Evolutionary conservation across 768 basidiomycete genomes (phyloP).

Genomic region (Lentinula guzmanii): DNA sequence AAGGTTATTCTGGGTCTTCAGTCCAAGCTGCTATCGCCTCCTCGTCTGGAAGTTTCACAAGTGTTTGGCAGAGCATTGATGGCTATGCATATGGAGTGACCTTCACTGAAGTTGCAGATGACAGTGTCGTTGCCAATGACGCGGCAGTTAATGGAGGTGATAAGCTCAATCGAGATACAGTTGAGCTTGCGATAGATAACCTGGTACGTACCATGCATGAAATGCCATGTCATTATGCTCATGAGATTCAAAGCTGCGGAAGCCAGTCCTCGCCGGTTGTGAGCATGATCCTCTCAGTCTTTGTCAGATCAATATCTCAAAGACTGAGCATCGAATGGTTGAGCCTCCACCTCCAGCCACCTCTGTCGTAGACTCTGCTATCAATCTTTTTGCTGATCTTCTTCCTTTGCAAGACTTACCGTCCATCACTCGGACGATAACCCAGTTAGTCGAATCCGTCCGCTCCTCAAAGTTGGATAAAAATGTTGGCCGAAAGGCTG

Average conservation of each 20-base stretch:
- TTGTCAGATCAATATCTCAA: slow-evolving; percentile 44
- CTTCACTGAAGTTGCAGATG: slow-evolving; percentile 48
- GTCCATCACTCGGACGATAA: slow-evolving; percentile 47
- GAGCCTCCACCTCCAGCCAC: slow-evolving; percentile 76
- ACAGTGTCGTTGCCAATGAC: slow-evolving; percentile 28
- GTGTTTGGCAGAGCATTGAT: slow-evolving; percentile 82
- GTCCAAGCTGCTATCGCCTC: slow-evolving; percentile 91
- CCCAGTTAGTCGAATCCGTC: slow-evolving; percentile 56
- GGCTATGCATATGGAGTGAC: slow-evolving; percentile 93
- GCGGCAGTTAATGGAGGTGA: slow-evolving; percentile 31
- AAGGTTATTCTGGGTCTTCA: slow-evolving; percentile 74
- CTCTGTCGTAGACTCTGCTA: slow-evolving; percentile 80
- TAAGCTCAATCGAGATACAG: slow-evolving; percentile 65
- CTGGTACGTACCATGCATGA: slow-evolving; percentile 39
- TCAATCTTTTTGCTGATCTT: slow-evolving; percentile 79
- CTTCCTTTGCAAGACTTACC: slow-evolving; percentile 72
- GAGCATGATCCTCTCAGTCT: slow-evolving; percentile 82
- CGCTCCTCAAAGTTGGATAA: slow-evolving; percentile 78
- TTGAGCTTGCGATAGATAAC: slow-evolving; percentile 75
- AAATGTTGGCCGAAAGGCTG: slow-evolving; percentile 82
- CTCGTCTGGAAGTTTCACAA: slow-evolving; percentile 75
- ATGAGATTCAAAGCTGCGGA: slow-evolving; percentile 43
- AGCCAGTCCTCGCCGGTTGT: slow-evolving; percentile 75
- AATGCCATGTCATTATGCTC: background rate
- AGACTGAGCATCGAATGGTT: slow-evolving; percentile 37